Evolutionary conservation across 2,329 filamentous ascomycete species (phyloP), one percentile per base, ranked within the genome.

Genomic region (Trichoderma sp.): DNA sequence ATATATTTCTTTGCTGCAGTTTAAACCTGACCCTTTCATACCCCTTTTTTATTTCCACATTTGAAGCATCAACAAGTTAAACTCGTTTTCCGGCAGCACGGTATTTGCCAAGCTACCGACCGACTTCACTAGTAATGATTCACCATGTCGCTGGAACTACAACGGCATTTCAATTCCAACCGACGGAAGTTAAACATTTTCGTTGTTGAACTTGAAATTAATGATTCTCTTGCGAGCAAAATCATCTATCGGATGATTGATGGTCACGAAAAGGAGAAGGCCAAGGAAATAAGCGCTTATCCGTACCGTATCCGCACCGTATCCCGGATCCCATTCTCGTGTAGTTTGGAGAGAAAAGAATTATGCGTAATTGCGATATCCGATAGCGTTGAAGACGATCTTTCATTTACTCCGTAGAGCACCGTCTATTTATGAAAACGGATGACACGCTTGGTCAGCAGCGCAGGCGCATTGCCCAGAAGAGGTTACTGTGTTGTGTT

Each of bases 261-360:
- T n/a, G 24, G 3, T 6, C 31, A 41, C 18, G 16, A 38, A 9
- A 29, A 69, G 3, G 21, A 27, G 21, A 12, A 1, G 18, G 3
- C 11, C 1, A n/a, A 18, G 41, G 11, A n/a, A 35, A 56, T 50
- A 53, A 33, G 18, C n/a, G 45, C 12, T 33, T 62, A 41, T 62
- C 56, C 56, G 27, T 33, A 71, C 68, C 68, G 56, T 71, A 45
- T 71, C 68, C 68, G 27, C 27, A 50, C 68, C 35, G 38, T 71
- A 63, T 71, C 68, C 68, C 27, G 7, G 14, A 8, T 29, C 21
- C 1, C 14, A 21, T 8, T 21, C n/a, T 9, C 18, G 6, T 18
- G 3, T 6, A 6, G 9, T 60, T n/a, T 12, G 21, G 18, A 45
- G 9, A 7, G 45, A 45, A 24, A 71, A 21, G 16, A 29, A 41